These are phyloP conservation scores for Hypoxylon cercidicola DNA, from an alignment of 495 filamentous ascomycete genomes.

Conservation along the genomic window DNA sequence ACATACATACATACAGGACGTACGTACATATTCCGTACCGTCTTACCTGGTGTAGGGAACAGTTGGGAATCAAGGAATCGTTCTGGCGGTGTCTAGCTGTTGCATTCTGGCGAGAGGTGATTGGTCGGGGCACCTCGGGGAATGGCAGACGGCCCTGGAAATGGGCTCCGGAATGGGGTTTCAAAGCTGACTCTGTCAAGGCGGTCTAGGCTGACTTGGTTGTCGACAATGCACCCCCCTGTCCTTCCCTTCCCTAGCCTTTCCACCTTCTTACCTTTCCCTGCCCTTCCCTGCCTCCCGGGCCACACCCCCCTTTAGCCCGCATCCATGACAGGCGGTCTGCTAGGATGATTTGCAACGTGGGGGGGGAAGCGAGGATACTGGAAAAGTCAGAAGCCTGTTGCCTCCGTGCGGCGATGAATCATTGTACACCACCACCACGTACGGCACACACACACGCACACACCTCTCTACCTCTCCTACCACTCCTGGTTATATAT, in stretches of 20 bases:
- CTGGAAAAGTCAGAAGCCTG: constrained; percentile 36
- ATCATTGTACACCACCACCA: constrained; percentile 38
- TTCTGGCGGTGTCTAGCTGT: constrained; percentile 36
- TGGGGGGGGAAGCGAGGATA: constrained; percentile 40
- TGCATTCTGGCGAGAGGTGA: constrained; percentile 24
- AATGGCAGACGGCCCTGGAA: constrained; percentile 28
- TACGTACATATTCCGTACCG: constrained; percentile 22
- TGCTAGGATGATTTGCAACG: constrained; percentile 47
- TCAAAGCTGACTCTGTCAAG: constrained; percentile 41
- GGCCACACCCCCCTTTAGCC: constrained; percentile 35
- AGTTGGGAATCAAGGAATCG: constrained; percentile 12
- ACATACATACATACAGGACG: not conserved
- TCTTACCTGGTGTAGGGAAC: constrained; percentile 15
- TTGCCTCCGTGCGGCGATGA: constrained; percentile 44
- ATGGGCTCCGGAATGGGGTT: constrained; percentile 28
- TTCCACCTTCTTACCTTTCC: no score
- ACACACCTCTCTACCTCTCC: no score
- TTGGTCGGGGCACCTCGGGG: constrained; percentile 36
- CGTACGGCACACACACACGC: no score
- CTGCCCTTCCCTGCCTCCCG: constrained; percentile 33
- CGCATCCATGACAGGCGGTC: constrained; percentile 50
- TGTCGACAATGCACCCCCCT: constrained; percentile 20
- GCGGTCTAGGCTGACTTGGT: constrained; percentile 45
- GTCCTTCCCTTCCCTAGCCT: not conserved
- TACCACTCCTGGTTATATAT: constrained; percentile 37